phyloP scores from a whole-genome alignment of 768 basidiomycete genomes.

The Pulveroboletus sp. region DNA sequence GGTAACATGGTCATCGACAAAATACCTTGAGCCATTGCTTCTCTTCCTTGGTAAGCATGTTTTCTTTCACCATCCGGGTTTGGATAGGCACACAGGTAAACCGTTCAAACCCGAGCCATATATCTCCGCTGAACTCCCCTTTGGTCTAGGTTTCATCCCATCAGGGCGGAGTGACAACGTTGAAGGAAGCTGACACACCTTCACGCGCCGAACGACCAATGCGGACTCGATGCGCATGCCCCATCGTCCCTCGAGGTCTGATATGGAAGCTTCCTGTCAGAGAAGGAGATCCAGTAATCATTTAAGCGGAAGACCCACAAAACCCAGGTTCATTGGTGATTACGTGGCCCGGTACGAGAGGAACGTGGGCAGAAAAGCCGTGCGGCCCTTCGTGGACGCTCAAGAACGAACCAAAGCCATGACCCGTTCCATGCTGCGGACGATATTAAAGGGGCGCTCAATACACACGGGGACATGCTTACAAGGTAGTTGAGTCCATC shows the following conservation, averaged over 20 bases:
- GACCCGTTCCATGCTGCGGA: conserved; percentile 82
- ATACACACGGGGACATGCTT: conserved; percentile 25
- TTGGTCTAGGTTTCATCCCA: conserved; percentile 49
- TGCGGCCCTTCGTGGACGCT: conserved; percentile 84
- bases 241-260: conserved; percentile 74
- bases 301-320: conserved; percentile 48
- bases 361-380: conserved; percentile 63
- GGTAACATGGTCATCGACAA: conserved; percentile 16
- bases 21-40: conserved; percentile 76
- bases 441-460: conserved; percentile 14
- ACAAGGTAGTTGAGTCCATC: conserved; percentile 81
- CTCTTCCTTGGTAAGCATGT: conserved; percentile 82
- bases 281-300: conserved; percentile 13
- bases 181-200: conserved; percentile 26
- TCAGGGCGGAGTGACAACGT: conserved; percentile 5
- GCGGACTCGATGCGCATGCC: conserved; percentile 94
- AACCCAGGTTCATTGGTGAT: conserved; percentile 94
- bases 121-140: conserved; percentile 63
- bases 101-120: conserved; percentile 89
- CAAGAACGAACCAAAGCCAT: conserved; percentile 85
- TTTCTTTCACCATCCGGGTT: conserved; percentile 81
- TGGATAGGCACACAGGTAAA: conserved; percentile 94
- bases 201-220: conserved; percentile 63
- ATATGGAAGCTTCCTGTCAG: conserved; percentile 14
- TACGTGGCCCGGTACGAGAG: conserved; percentile 81